Conservation (phyloP, 73 alveolate genomes). For the Symbiodinium pilosum region DNA sequence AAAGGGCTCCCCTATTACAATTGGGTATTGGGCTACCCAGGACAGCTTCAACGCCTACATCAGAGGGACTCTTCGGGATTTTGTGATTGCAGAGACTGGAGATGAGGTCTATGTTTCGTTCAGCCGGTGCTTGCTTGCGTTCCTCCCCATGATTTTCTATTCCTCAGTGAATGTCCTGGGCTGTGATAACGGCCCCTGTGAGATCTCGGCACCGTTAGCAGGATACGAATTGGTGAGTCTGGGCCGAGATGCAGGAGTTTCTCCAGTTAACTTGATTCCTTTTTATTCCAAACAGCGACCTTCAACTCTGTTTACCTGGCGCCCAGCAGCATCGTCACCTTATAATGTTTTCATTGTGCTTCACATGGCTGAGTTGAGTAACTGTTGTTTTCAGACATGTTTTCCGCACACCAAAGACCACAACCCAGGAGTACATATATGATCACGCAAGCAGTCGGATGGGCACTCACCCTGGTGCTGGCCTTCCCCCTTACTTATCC, state of each 20-base stretch:
- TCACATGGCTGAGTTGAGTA: too few species aligned
- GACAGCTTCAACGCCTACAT: background rate
- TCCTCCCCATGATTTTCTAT: conserved; percentile 17
- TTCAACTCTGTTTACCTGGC: too few species aligned
- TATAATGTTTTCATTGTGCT: too few species aligned
- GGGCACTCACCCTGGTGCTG: background rate
- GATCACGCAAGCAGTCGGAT: background rate
- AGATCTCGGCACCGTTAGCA: background rate
- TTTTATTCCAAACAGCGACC: too few species aligned
- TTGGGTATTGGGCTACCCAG: background rate
- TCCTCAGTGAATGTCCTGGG: background rate
- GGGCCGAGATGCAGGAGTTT: too few species aligned
- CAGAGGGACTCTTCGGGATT: background rate
- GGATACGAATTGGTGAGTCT: background rate
- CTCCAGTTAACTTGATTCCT: too few species aligned
- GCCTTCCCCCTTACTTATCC: background rate
- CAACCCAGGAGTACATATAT: too few species aligned
- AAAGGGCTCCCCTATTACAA: too few species aligned
- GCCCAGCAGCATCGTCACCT: too few species aligned
- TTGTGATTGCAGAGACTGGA: background rate
- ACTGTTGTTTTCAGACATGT: too few species aligned
- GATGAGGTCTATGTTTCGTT: background rate
- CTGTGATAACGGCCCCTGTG: conserved; percentile 26
- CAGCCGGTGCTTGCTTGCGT: background rate
- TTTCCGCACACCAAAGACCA: too few species aligned